Conservation (phyloP, 2,329 filamentous ascomycete genomes). For the Pseudopithomyces chartarum region DNA sequence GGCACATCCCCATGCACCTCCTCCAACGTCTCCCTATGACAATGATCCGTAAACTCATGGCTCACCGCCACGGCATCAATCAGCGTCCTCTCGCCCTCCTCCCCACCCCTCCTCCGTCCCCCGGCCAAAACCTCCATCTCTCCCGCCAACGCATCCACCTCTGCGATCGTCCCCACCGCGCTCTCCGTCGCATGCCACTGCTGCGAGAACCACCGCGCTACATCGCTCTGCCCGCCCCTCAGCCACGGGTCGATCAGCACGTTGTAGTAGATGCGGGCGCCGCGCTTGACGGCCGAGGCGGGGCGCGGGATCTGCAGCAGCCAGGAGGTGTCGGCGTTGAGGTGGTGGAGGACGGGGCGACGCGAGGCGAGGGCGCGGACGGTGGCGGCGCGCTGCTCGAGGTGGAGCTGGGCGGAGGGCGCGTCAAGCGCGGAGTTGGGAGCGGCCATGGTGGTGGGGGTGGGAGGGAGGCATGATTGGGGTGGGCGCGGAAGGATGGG, state of each 20-base stretch:
- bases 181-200: conserved; percentile 66
- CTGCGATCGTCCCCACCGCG: conserved; percentile 59
- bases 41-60: conserved; percentile 73
- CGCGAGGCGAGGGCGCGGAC: conserved; percentile 47
- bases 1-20: conserved; percentile 60
- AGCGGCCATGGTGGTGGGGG: conserved; percentile 35
- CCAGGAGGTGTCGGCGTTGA: conserved; percentile 72
- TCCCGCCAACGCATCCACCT: conserved; percentile 59
- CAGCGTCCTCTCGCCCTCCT: conserved; percentile 33
- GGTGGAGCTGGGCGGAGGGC: conserved; percentile 47
- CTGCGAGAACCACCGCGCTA: conserved; percentile 67
- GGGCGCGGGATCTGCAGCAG: conserved; percentile 67
- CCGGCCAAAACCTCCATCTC: conserved; percentile 54
- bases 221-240: conserved; percentile 65
- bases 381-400: conserved; percentile 49
- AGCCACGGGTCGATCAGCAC: conserved; percentile 71
- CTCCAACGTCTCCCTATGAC: conserved; percentile 64
- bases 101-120: conserved; percentile 26
- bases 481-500: conserved; percentile 1
- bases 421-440: conserved; percentile 42
- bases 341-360: conserved; percentile 64
- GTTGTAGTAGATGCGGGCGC: conserved; percentile 63
- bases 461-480: conserved; percentile 28
- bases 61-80: conserved; percentile 66
- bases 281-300: conserved; percentile 45